Evolutionary conservation across 108 stramenopile species (phyloP).

Genomic region (Nitzschia inconspicua): DNA sequence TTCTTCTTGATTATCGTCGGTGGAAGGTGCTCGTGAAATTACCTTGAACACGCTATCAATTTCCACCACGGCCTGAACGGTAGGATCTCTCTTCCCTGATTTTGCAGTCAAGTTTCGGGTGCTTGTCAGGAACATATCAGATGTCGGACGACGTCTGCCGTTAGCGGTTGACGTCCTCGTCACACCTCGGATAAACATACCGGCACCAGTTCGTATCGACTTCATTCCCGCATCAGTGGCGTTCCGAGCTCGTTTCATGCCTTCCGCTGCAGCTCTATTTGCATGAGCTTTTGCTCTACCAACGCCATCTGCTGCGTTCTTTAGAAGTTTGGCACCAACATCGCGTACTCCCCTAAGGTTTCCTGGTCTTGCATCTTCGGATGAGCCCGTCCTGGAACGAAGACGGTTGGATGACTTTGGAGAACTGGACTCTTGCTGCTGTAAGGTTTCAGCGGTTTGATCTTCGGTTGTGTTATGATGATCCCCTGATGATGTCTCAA

Average conservation of each 20-base stretch:
- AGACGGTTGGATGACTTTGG: not conserved
- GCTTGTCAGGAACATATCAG: conserved; percentile 30
- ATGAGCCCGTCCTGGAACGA: not conserved
- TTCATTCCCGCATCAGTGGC: conserved; percentile 33
- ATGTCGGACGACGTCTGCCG: conserved; percentile 5
- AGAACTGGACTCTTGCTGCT: not conserved
- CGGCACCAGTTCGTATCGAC: conserved; percentile 23
- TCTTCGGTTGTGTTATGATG: not conserved
- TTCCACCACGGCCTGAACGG: conserved; percentile 46
- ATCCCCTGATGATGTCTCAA: not conserved
- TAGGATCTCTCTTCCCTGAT: conserved; percentile 37
- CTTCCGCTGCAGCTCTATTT: no score
- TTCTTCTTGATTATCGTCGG: not conserved
- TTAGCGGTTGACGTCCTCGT: not conserved
- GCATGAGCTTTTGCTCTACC: conserved; percentile 12
- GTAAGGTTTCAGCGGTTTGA: not conserved
- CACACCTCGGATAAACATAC: conserved; percentile 8
- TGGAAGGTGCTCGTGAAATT: not conserved
- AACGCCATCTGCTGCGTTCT: conserved; percentile 24
- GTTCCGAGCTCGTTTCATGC: conserved; percentile 24
- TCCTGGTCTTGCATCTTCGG: not conserved
- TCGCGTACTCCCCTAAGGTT: not conserved
- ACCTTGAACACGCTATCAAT: conserved; percentile 19
- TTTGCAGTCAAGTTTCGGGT: conserved; percentile 2
- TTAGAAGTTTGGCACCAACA: conserved; percentile 10